These are phyloP conservation scores for Fusarium chaquense DNA, from an alignment of 2,329 filamentous ascomycete genomes.

Conservation along the genomic window DNA sequence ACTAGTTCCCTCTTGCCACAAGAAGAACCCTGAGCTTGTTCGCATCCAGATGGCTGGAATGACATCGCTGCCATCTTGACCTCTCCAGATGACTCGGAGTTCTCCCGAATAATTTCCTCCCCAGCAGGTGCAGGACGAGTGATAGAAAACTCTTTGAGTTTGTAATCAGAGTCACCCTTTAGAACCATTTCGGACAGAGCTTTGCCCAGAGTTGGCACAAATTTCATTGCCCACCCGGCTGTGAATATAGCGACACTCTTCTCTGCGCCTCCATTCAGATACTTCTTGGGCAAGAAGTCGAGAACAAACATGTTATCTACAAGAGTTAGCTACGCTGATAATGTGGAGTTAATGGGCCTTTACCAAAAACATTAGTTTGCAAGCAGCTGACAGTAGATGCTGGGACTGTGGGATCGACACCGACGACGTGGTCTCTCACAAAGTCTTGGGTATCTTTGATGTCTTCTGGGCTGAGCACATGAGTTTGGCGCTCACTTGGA, in stretches of 20 bases:
- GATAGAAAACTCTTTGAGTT: constrained; percentile 20
- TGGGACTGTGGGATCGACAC: constrained; percentile 22
- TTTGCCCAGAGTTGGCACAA: constrained; percentile 33
- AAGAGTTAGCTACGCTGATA: not conserved
- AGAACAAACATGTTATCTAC: constrained; percentile 37
- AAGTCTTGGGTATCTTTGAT: constrained; percentile 27
- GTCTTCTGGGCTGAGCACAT: constrained; percentile 7
- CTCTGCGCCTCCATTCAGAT: constrained; percentile 12
- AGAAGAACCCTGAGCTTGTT: constrained; percentile 7
- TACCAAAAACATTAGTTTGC: constrained; percentile 31
- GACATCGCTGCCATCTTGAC: not conserved
- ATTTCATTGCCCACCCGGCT: constrained; percentile 38
- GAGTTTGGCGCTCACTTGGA: constrained; percentile 10
- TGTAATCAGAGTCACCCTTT: constrained; percentile 23
- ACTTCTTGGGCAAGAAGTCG: constrained; percentile 33
- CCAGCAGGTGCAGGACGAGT: constrained; percentile 13
- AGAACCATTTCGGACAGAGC: constrained; percentile 27
- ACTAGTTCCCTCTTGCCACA: not conserved
- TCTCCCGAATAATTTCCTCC: constrained; percentile 23
- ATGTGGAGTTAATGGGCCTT: rapidly evolving
- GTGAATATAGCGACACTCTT: constrained; percentile 32
- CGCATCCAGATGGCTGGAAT: not conserved
- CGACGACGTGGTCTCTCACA: constrained; percentile 23
- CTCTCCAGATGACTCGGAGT: not conserved
- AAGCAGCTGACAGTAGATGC: constrained; percentile 28